Conservation (phyloP, 2,329 filamentous ascomycete species). For the Verticillium longisporum region DNA sequence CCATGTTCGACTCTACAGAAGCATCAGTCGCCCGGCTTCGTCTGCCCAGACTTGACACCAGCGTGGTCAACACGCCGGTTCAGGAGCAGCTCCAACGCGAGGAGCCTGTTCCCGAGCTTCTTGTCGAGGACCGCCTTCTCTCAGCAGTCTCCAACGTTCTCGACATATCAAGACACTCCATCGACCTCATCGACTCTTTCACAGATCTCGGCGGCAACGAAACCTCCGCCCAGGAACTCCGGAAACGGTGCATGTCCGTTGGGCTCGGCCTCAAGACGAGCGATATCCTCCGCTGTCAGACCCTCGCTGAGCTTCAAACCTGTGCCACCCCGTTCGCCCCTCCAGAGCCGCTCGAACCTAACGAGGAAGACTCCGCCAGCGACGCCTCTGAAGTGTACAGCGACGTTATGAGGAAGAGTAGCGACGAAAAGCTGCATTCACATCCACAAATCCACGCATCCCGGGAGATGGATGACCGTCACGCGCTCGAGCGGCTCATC, state of each 20-base stretch:
- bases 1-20: conserved; percentile 5
- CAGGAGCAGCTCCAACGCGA: not conserved
- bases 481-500: conserved; percentile 26
- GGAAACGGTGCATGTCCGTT: conserved; percentile 25
- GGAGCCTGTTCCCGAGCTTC: conserved; percentile 6
- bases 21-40: conserved; percentile 1
- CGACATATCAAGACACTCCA: conserved; percentile 19
- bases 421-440: not conserved
- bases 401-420: not conserved
- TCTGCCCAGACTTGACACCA: conserved; percentile 17
- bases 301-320: conserved; percentile 37
- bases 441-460: not conserved
- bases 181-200: conserved; percentile 35
- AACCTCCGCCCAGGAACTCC: conserved; percentile 23
- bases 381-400: conserved; percentile 4
- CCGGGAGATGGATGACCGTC: conserved; percentile 6
- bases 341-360: not conserved
- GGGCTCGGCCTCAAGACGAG: conserved; percentile 26
- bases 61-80: conserved; percentile 1
- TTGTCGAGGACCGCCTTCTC: conserved; percentile 22
- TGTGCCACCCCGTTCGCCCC: conserved; percentile 22
- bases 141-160: conserved; percentile 29
- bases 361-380: not conserved
- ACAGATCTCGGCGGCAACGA: conserved; percentile 34
- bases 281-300: conserved; percentile 35